Conservation (phyloP, 2,329 filamentous ascomycete species). For the Biscogniauxia marginata region DNA sequence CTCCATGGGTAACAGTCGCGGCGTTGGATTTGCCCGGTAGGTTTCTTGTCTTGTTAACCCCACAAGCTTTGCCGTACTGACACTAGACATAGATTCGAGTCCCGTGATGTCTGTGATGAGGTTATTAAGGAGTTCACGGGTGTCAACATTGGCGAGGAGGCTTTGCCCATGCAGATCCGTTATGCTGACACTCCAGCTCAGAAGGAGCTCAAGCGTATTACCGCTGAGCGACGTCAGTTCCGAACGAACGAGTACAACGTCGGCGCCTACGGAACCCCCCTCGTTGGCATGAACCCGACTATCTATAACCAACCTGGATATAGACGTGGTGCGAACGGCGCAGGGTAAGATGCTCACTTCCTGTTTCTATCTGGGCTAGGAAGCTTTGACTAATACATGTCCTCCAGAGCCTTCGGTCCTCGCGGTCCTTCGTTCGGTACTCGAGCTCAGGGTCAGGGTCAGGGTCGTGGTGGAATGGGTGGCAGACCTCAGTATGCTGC, state of each 20-base stretch:
- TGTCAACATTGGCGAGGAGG: constrained; percentile 70
- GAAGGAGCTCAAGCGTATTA: constrained; percentile 95
- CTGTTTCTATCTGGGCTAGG: not conserved
- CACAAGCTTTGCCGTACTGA: constrained; percentile 23
- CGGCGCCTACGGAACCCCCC: constrained; percentile 63
- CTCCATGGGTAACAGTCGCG: constrained; percentile 86
- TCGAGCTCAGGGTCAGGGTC: constrained; percentile 14
- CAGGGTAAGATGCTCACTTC: constrained; percentile 18
- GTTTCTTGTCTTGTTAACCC: constrained; percentile 26
- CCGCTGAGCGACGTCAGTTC: constrained; percentile 91
- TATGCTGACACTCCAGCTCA: constrained; percentile 97
- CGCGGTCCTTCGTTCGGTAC: constrained; percentile 11
- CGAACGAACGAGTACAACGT: constrained; percentile 94
- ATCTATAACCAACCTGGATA: constrained; percentile 43
- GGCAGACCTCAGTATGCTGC: constrained; percentile 17
- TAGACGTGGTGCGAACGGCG: constrained; percentile 32
- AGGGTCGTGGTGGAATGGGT: constrained; percentile 8
- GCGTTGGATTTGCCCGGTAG: constrained; percentile 95
- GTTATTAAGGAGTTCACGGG: constrained; percentile 88
- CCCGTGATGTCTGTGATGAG: constrained; percentile 83
- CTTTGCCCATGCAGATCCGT: constrained; percentile 85
- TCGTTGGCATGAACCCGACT: constrained; percentile 54
- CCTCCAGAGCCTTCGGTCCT: constrained; percentile 13
- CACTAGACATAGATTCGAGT: constrained; percentile 70
- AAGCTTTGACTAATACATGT: constrained; percentile 5